Conservation (phyloP, 352 stramenopile species). For the Phytophthora multivora region DNA sequence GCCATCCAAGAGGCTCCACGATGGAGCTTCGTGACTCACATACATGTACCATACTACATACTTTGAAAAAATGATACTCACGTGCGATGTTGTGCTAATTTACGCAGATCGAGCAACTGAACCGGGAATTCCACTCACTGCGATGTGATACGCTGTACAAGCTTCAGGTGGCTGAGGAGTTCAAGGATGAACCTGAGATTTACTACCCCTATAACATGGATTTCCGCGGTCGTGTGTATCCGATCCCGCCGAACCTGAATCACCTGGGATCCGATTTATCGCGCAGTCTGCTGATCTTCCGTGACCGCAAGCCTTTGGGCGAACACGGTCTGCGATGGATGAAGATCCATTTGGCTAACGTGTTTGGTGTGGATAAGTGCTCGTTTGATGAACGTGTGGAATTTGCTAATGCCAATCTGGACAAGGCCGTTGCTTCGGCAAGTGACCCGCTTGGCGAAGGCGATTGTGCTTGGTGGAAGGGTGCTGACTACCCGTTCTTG, state of each 20-base stretch:
- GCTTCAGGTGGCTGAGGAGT: slow-evolving; percentile 95
- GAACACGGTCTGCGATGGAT: slow-evolving; percentile 97
- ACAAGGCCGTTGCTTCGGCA: slow-evolving; percentile 93
- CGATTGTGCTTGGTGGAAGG: slow-evolving; percentile 93
- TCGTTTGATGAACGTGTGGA: slow-evolving; percentile 97
- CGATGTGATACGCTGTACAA: slow-evolving; percentile 96
- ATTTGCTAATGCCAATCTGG: slow-evolving; percentile 94
- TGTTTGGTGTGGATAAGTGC: slow-evolving; percentile 92
- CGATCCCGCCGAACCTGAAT: slow-evolving; percentile 98
- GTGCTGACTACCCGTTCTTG: slow-evolving; percentile 98
- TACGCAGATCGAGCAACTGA: slow-evolving; percentile 76
- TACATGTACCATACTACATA: slow-evolving; percentile 2
- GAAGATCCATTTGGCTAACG: slow-evolving; percentile 97
- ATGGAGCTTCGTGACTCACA: slow-evolving; percentile 43
- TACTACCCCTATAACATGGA: slow-evolving; percentile 99
- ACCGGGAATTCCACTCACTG: slow-evolving; percentile 93
- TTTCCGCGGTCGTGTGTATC: slow-evolving; percentile 98
- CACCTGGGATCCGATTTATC: slow-evolving; percentile 99
- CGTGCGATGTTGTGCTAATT: slow-evolving; percentile 12
- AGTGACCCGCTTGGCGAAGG: slow-evolving; percentile 89
- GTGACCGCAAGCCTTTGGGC: slow-evolving; percentile 94
- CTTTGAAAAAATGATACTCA: slow-evolving; percentile 5
- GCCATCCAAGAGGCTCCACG: slow-evolving; percentile 25
- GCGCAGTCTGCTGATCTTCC: slow-evolving; percentile 95
- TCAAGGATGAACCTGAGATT: slow-evolving; percentile 95